phyloP scores from a whole-genome alignment of 2,329 filamentous ascomycete genomes.

The Zymoseptoria ardabiliae region DNA sequence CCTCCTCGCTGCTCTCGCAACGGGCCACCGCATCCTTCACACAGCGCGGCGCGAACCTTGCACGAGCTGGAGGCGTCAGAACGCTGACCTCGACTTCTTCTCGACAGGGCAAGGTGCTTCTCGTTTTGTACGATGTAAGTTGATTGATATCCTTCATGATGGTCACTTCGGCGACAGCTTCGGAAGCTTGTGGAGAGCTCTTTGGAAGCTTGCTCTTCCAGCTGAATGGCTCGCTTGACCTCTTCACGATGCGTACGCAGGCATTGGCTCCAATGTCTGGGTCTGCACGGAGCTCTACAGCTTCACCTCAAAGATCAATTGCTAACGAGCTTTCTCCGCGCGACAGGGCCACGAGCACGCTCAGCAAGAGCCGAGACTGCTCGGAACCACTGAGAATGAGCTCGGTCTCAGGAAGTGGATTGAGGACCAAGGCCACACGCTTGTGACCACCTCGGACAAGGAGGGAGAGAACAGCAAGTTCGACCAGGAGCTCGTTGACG shows the following conservation, averaged over 20 bases:
- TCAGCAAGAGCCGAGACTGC: constrained; percentile 75
- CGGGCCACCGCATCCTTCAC: constrained; percentile 34
- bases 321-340: constrained; percentile 3
- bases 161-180: background rate
- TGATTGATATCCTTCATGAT: background rate
- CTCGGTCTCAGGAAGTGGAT: constrained; percentile 96
- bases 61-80: constrained; percentile 44
- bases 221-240: background rate
- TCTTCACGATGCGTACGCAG: background rate
- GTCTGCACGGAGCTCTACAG: background rate
- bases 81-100: constrained; percentile 58
- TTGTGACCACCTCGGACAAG: constrained; percentile 97
- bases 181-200: background rate
- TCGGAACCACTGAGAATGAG: constrained; percentile 97
- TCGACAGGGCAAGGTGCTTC: constrained; percentile 88
- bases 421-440: constrained; percentile 90
- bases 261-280: background rate
- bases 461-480: constrained; percentile 89
- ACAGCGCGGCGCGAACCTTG: constrained; percentile 35
- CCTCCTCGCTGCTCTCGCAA: constrained; percentile 43
- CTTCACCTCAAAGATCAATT: background rate
- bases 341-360: constrained; percentile 70
- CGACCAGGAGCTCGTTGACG: constrained; percentile 90
- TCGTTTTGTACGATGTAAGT: constrained; percentile 85
- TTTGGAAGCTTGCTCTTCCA: background rate